Conservation (phyloP, 148 eudicot species). For the Drosera capensis region DNA sequence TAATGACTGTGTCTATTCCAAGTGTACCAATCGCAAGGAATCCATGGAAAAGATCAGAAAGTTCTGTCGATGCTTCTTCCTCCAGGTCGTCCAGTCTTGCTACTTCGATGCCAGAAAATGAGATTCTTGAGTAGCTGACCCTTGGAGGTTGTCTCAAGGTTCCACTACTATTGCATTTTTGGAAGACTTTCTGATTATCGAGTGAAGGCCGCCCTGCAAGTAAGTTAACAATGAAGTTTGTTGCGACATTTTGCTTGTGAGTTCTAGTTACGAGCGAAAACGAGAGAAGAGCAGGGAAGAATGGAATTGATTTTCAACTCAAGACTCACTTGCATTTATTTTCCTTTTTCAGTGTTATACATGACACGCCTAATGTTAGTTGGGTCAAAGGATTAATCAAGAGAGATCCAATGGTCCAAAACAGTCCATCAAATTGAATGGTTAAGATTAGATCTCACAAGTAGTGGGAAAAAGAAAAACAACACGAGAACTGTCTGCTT, state of each 20-base stretch:
- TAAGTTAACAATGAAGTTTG: conserved; percentile 11
- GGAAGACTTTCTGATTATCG: conserved; percentile 35
- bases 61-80: conserved; percentile 30
- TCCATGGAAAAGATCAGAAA: conserved; percentile 63
- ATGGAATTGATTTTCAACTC: too few relatives aligned
- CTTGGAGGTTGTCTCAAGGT: conserved; percentile 31
- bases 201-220: conserved; percentile 41
- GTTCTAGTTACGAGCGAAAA: neutral
- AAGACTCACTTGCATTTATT: too few relatives aligned
- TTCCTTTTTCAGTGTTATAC: too few relatives aligned
- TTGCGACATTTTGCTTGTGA: neutral
- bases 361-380: too few relatives aligned
- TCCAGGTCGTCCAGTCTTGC: conserved; percentile 29
- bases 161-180: conserved; percentile 27
- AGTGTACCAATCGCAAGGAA: conserved; percentile 88
- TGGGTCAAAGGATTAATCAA: too few relatives aligned
- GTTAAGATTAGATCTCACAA: too few relatives aligned
- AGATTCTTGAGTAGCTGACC: conserved; percentile 29
- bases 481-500: too few relatives aligned
- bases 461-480: too few relatives aligned
- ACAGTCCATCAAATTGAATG: too few relatives aligned
- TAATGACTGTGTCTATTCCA: conserved; percentile 31
- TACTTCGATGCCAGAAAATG: conserved; percentile 42
- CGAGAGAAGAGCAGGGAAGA: neutral
- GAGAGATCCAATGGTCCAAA: too few relatives aligned